phyloP scores from a whole-genome alignment of 2,329 filamentous ascomycete genomes.

The Tolypocladium ophioglossoides region DNA sequence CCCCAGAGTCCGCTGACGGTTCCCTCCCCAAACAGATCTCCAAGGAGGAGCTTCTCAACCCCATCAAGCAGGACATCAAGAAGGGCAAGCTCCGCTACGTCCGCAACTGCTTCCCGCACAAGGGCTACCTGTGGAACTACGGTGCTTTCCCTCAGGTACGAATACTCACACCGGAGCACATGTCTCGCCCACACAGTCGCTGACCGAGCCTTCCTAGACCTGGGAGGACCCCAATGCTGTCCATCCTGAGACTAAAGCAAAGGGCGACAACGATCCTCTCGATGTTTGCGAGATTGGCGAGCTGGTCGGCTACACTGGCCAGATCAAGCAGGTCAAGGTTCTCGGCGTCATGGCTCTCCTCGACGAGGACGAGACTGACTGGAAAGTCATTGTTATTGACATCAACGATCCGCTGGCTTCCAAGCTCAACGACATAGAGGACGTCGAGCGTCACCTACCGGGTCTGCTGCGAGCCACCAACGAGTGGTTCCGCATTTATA shows the following conservation, averaged over 20 bases:
- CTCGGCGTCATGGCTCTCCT: slow-evolving; percentile 98
- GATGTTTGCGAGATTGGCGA: slow-evolving; percentile 99
- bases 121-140: slow-evolving; percentile 99
- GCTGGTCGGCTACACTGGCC: slow-evolving; percentile 88
- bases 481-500: slow-evolving; percentile 99
- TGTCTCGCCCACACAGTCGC: background rate
- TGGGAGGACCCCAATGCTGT: slow-evolving; percentile 97
- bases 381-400: slow-evolving; percentile 99
- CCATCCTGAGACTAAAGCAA: slow-evolving; percentile 98
- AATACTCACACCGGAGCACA: slow-evolving; percentile 1
- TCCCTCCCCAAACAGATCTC: slow-evolving; percentile 60
- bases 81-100: slow-evolving; percentile 99
- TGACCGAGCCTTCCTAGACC: slow-evolving; percentile 46
- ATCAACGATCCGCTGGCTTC: slow-evolving; percentile 91
- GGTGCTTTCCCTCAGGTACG: slow-evolving; percentile 95
- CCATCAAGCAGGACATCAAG: slow-evolving; percentile 99
- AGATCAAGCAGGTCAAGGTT: slow-evolving; percentile 99
- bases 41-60: slow-evolving; percentile 97
- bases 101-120: slow-evolving; percentile 99
- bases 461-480: slow-evolving; percentile 96
- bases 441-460: slow-evolving; percentile 95
- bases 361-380: slow-evolving; percentile 99
- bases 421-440: slow-evolving; percentile 97
- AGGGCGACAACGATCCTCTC: slow-evolving; percentile 98
- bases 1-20: slow-evolving; percentile 11